phyloP scores from a whole-genome alignment of 495 filamentous ascomycete species.

The Copromyces sp. region DNA sequence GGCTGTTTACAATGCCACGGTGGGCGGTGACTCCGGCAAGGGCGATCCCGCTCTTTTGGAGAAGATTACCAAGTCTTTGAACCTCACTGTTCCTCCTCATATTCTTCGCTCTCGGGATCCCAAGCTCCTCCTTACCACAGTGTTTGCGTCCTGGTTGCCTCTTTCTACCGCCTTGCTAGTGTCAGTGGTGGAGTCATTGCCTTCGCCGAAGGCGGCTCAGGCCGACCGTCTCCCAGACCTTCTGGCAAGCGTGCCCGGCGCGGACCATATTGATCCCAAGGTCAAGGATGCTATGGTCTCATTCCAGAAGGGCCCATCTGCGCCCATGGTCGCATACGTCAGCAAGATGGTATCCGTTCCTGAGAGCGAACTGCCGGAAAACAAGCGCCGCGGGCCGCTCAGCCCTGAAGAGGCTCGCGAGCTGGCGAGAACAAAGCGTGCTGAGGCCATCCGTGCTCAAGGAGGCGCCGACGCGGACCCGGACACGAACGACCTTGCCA shows the following conservation, averaged over 20 bases:
- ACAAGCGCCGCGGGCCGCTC: conserved; percentile 65
- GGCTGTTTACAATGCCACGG: conserved; percentile 92
- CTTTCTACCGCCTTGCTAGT: conserved; percentile 88
- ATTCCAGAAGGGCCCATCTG: conserved; percentile 56
- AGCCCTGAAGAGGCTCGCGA: conserved; percentile 85
- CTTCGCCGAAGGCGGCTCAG: conserved; percentile 77
- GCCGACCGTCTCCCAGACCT: conserved; percentile 68
- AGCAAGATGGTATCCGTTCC: conserved; percentile 97
- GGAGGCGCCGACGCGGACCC: conserved; percentile 22
- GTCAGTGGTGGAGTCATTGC: conserved; percentile 85
- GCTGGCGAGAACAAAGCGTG: conserved; percentile 75
- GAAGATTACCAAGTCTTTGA: conserved; percentile 89
- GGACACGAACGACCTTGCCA: conserved; percentile 18
- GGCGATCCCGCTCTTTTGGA: conserved; percentile 77
- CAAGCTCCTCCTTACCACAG: conserved; percentile 66
- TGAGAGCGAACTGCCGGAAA: conserved; percentile 76
- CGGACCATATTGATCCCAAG: conserved; percentile 51
- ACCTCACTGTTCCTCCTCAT: conserved; percentile 71
- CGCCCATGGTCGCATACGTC: conserved; percentile 87
- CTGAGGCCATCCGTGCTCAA: conserved; percentile 71
- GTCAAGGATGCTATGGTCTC: conserved; percentile 71
- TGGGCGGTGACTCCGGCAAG: conserved; percentile 68
- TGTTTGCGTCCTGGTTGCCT: conserved; percentile 86
- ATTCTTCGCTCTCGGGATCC: conserved; percentile 78
- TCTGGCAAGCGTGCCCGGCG: conserved; percentile 71